Evolutionary conservation across 2,329 filamentous ascomycete genomes (phyloP).

Genomic region (Ascomycota sp.): DNA sequence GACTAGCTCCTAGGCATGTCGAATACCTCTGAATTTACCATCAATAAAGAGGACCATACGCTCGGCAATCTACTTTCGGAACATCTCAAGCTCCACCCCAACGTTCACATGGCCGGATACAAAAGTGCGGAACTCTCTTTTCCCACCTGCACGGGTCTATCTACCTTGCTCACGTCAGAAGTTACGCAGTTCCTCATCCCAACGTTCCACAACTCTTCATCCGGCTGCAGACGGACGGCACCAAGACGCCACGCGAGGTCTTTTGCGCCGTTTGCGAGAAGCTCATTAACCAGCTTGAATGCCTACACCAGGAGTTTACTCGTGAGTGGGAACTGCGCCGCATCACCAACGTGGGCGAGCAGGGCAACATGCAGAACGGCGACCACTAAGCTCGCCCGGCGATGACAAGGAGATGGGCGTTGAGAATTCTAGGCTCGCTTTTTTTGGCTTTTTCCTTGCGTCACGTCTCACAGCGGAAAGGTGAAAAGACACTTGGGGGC

Average conservation of each 20-base stretch:
- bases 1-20: constrained; percentile 43
- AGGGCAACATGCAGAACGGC: constrained; percentile 21
- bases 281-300: constrained; percentile 61
- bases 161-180: constrained; percentile 1
- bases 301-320: constrained; percentile 71
- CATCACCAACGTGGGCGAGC: constrained; percentile 51
- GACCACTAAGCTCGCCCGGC: constrained; percentile 8
- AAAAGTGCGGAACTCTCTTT: constrained; percentile 22
- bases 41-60: constrained; percentile 95
- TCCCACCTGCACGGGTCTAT: no score
- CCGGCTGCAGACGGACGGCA: constrained; percentile 81
- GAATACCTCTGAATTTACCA: constrained; percentile 83
- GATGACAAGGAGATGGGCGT: constrained; percentile 6
- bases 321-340: constrained; percentile 81
- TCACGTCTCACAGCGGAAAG: no score
- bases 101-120: constrained; percentile 83
- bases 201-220: constrained; percentile 44
- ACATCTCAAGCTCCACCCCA: constrained; percentile 64
- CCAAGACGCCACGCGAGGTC: constrained; percentile 73
- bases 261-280: constrained; percentile 64
- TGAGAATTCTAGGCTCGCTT: constrained; percentile 4
- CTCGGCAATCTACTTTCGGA: constrained; percentile 76
- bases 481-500: no score
- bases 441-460: constrained; percentile 1
- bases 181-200: constrained; percentile 27